Base-by-base conservation (phyloP, 345 rosid species). In the Adansonia digitata region DNA sequence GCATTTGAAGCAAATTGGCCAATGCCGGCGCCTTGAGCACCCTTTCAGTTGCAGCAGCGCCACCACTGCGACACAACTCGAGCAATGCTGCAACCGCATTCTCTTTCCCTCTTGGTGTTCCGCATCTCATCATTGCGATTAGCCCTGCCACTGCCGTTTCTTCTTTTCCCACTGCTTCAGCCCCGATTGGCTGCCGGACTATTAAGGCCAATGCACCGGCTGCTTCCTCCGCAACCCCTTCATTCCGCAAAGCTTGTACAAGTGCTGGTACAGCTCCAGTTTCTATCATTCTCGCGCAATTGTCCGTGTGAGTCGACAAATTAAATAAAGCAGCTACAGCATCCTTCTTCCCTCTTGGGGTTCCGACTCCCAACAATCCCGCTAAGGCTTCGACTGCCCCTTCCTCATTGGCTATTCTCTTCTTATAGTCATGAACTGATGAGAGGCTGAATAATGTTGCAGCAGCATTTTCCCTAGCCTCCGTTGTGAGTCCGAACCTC, bases 81-180 rank as follows among this genome's bases (percentile, higher is more conserved):
- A 95, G 98, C 86, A 95, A 83, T 2, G 97, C 96, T 9, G 97
- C 93, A 0, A 95, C 99, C 9, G 98, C 98, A 69, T 91, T 95
- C 76, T 93, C 98, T 86, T 95, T 95, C 46, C 93, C 99, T 80
- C 96, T 87, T 1, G 97, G 87, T 4, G 94, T 95, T 63, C 99
- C 99, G 31, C 94, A 85, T 37, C 94, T 84, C 98, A 91, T 95
- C 97, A 95, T 87, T 35, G 87, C 85, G 40, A 91, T 77, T 71
- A 95, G 78, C 22, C 96, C 97, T 0, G 86, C 49, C 59, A 95
- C 88, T 0, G 94, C 93, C 22, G 73, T 82, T 31, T 90, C 96
- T 71, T 95, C 99, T 76, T 83, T 82, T 17, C 89, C 98, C 14
- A 93, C 89, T 1, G 89, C 96, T 72, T 85, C 89, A 0, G 92